Conservation (phyloP, 164 flowering plant species). For the Tinospora cordifolia region DNA sequence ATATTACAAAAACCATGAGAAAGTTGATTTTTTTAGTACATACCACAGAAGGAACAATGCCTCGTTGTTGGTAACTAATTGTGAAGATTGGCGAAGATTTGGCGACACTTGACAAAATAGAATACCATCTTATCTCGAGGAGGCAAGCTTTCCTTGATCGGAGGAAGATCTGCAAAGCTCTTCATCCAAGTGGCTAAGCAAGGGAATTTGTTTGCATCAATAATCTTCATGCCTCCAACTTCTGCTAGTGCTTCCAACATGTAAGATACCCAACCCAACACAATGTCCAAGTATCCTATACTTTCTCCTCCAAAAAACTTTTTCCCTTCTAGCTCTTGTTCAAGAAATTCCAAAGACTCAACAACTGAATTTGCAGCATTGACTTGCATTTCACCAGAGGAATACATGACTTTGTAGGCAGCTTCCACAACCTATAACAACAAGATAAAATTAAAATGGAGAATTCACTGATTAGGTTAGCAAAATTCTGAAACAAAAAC, state of each 20-base stretch:
- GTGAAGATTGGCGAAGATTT: not conserved
- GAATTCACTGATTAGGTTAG: no score
- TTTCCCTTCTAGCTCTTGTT: not conserved
- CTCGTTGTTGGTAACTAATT: no score
- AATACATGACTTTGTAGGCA: no score
- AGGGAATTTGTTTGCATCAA: conserved; percentile 4
- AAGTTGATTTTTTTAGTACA: no score
- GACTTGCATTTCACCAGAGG: no score
- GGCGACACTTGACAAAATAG: not conserved
- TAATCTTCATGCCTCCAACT: not conserved
- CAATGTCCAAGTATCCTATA: conserved; percentile 9
- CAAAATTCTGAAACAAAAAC: no score
- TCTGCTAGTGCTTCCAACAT: not conserved
- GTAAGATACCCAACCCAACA: not conserved
- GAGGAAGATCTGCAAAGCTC: not conserved
- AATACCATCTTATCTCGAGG: not conserved
- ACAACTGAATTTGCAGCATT: not conserved
- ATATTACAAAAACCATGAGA: no score
- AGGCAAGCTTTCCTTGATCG: not conserved
- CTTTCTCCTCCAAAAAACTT: conserved; percentile 7
- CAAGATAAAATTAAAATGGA: no score
- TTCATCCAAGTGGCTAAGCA: conserved; percentile 4
- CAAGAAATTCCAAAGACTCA: conserved; percentile 2
- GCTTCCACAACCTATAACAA: no score
- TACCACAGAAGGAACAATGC: no score